A percentile compares a stretch with the other conserved stretches of the same genome.
phyloP scores from a whole-genome alignment of 495 filamentous ascomycete genomes.

The Podospora pseudopauciseta region DNA sequence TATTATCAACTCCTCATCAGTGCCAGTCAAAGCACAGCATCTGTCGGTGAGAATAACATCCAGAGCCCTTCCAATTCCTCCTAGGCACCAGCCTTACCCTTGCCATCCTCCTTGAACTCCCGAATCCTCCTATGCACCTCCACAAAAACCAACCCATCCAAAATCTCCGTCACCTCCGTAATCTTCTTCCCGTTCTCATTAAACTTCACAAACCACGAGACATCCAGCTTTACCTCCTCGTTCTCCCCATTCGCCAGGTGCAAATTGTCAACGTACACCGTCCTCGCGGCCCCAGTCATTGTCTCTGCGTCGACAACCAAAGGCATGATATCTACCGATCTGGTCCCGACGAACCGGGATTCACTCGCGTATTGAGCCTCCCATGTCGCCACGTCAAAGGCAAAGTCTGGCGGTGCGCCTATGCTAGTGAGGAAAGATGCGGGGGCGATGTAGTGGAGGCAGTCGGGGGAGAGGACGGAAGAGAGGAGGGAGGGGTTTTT shows the following conservation, averaged over 20 bases:
- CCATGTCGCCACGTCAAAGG: neutral
- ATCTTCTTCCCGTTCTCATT: neutral
- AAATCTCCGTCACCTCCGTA: neutral
- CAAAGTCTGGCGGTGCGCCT: neutral
- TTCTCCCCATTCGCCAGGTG: neutral
- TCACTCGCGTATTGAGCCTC: neutral
- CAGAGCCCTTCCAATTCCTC: too few relatives aligned
- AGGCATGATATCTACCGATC: neutral
- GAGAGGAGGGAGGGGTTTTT: neutral
- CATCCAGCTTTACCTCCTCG: neutral
- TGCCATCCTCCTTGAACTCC: neutral
- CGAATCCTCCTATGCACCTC: neutral
- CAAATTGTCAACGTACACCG: neutral
- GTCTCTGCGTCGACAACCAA: neutral
- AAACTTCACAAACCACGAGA: neutral
- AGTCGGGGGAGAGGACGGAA: neutral
- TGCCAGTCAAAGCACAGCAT: too few relatives aligned
- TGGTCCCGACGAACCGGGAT: neutral
- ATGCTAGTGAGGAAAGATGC: neutral
- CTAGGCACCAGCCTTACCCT: neutral
- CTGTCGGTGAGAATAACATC: too few relatives aligned
- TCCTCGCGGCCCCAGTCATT: neutral
- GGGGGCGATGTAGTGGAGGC: neutral
- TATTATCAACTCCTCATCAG: too few relatives aligned
- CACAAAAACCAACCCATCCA: neutral